Evolutionary conservation across 2,329 filamentous ascomycete genomes (phyloP).

Genomic region (Cytospora piceicola): DNA sequence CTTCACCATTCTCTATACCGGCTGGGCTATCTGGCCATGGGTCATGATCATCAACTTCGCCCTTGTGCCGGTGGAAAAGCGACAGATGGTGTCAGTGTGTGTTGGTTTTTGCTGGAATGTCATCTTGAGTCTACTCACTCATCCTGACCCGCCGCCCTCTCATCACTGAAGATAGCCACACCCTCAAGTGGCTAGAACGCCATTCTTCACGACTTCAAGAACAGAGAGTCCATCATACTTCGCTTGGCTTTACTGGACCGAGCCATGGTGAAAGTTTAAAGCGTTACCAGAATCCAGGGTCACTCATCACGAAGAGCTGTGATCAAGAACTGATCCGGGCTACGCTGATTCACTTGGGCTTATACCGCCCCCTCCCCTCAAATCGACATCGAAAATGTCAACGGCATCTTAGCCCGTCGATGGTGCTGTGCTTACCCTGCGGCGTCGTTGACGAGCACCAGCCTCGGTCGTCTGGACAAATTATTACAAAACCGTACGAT

Average conservation of each 20-base stretch:
- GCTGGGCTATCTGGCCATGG: constrained; percentile 36
- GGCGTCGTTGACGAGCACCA: neutral
- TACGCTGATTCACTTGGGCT: neutral
- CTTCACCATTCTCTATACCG: constrained; percentile 33
- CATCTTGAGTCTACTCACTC: constrained; percentile 32
- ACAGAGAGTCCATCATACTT: neutral
- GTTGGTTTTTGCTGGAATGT: constrained; percentile 37
- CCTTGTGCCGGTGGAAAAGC: constrained; percentile 35
- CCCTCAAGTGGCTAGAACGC: neutral
- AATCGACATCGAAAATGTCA: neutral
- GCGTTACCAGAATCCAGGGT: neutral
- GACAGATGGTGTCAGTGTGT: constrained; percentile 35
- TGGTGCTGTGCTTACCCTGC: neutral
- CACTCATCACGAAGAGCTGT: neutral
- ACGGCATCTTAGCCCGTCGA: neutral
- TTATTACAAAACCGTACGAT: neutral
- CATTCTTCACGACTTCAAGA: neutral
- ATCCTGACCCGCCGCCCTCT: constrained; percentile 27
- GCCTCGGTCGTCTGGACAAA: neutral
- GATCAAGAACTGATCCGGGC: neutral
- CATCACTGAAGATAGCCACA: constrained; percentile 21
- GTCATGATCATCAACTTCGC: constrained; percentile 36
- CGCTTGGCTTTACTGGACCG: neutral
- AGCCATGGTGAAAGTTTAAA: neutral
- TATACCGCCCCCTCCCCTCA: neutral